Evolutionary conservation across 305 asterid genomes (phyloP), one percentile per base, ranked within the genome.

Genomic region (Nicotiana rustica): DNA sequence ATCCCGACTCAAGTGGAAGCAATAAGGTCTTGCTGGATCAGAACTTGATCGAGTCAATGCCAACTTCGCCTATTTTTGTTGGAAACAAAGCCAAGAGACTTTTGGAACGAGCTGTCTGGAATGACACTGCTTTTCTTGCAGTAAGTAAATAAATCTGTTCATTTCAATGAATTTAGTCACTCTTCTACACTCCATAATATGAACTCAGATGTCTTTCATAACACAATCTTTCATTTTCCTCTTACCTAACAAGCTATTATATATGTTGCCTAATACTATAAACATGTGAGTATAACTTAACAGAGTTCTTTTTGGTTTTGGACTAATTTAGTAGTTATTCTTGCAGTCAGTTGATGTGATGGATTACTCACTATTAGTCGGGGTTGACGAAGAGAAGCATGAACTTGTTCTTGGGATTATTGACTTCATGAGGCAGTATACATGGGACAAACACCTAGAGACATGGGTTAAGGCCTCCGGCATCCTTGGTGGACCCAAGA

Each of bases 401-500:
- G 96, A 93, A 84, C 94, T 93, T 19, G 97, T 92, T 77, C 92
- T 93, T 66, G 97, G 97, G 57, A 93, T 92, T 77, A 93, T 93
- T 12, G 96, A 93, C 86, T 90, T 93, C 80, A 92, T 93, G 97
- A 93, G 96, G 82, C 96, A 93, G 75, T 93, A 93, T 73, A 93
- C 97, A 18, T 93, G 97, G 97, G 95, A 93, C 88, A 93, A 91
- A 85, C 94, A 93, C 85, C 91, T 93, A 4, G 97, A 93, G 77
- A 93, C 95, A 3, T 93, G 97, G 97, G 96, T 93, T 44, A 93
- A 92, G 86, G 90, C 94, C 62, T 86, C 97, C 0, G 97, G 97
- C 19, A 90, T 93, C 81, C 94, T 93, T 36, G 96, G 97, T 6
- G 96, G 97, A 4, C 91, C 93, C 81, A 93, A 88, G 86, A 91